A percentile compares a stretch with the other conserved stretches of the same genome.
Conservation (phyloP, 2,329 filamentous ascomycete genomes). For the Fusarium devonianum region DNA sequence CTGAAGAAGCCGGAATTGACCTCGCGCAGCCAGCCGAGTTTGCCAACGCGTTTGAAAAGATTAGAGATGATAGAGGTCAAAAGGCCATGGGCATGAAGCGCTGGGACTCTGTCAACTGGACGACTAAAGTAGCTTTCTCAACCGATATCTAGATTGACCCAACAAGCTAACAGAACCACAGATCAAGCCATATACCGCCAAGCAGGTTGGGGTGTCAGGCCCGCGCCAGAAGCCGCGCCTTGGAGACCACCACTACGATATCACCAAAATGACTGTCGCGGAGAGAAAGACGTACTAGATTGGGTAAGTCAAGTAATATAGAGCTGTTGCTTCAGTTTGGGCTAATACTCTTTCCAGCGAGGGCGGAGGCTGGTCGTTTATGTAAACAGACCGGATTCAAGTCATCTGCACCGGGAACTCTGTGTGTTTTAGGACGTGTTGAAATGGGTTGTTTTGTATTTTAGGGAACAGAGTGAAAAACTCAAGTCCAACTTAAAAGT, state of each 20-base stretch:
- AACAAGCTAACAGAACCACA: too few species aligned
- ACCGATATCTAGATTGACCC: too few species aligned
- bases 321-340: background rate
- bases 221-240: background rate
- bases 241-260: constrained; percentile 14
- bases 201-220: background rate
- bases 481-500: too few species aligned
- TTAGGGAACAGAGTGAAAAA: too few species aligned
- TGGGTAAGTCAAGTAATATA: background rate
- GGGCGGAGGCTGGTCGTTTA: background rate
- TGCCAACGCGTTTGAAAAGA: background rate
- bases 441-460: too few species aligned
- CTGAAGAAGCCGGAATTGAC: constrained; percentile 15
- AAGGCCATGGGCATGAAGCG: constrained; percentile 6
- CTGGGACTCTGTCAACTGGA: constrained; percentile 18
- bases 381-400: too few species aligned
- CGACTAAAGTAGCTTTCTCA: constrained; percentile 4
- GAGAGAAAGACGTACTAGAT: constrained; percentile 2
- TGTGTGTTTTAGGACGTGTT: too few species aligned
- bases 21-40: constrained; percentile 5
- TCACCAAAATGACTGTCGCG: constrained; percentile 4
- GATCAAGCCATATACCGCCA: background rate
- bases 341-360: background rate
- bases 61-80: background rate
- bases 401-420: too few species aligned